phyloP scores from a whole-genome alignment of 371 early-diverging fungal species.

The Smittium culicis region DNA sequence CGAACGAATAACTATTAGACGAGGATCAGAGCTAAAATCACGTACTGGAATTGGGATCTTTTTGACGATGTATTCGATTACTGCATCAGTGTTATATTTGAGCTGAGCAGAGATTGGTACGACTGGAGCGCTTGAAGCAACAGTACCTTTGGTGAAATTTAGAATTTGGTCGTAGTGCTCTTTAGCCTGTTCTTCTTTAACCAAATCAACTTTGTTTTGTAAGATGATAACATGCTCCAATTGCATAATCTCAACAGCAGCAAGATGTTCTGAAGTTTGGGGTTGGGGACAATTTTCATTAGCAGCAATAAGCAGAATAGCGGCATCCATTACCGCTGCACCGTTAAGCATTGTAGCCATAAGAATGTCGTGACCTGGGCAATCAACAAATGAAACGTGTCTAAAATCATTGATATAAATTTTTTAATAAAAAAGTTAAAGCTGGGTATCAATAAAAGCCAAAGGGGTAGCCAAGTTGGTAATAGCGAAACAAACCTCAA shows the following conservation, averaged over 20 bases:
- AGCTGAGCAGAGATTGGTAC: slow-evolving; percentile 99
- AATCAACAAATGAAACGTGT: slow-evolving; percentile 99
- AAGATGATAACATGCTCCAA: slow-evolving; percentile 95
- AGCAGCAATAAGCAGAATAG: slow-evolving; percentile 96
- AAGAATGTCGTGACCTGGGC: slow-evolving; percentile 99
- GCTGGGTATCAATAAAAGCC: too few species aligned
- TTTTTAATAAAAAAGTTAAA: too few species aligned
- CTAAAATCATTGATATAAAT: slow-evolving; percentile 32
- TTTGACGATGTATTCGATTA: slow-evolving; percentile 98
- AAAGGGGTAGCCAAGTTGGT: too few species aligned
- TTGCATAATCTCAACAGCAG: slow-evolving; percentile 99
- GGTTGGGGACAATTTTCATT: slow-evolving; percentile 99
- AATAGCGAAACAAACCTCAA: too few species aligned
- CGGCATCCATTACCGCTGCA: slow-evolving; percentile 99
- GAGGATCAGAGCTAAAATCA: slow-evolving; percentile 83
- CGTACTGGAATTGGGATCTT: slow-evolving; percentile 95
- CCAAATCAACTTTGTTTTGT: slow-evolving; percentile 99
- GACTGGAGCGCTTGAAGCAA: slow-evolving; percentile 94
- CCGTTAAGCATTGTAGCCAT: slow-evolving; percentile 99
- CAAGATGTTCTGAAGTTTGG: slow-evolving; percentile 99
- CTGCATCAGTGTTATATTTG: slow-evolving; percentile 98
- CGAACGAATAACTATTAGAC: slow-evolving; percentile 97
- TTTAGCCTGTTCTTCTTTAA: slow-evolving; percentile 88
- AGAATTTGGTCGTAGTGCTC: slow-evolving; percentile 93
- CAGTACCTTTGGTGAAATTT: slow-evolving; percentile 89